These are phyloP conservation scores for Trichoderma reesei DNA, from an alignment of 495 filamentous ascomycete species.

Conservation along the genomic window DNA sequence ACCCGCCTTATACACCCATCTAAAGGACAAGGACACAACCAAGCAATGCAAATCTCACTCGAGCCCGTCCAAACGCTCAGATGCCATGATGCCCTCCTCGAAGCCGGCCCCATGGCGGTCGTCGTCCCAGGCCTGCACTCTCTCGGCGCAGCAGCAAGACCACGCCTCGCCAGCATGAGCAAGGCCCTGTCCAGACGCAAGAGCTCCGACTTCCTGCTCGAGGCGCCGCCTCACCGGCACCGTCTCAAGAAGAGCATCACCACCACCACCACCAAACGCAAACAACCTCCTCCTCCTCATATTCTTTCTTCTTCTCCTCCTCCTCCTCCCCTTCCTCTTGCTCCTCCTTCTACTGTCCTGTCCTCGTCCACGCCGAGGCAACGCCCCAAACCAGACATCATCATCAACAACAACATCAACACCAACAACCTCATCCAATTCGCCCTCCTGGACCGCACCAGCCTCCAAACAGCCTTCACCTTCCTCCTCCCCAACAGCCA, in stretches of 20 bases:
- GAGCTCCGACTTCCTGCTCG: neutral
- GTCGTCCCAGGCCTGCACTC: neutral
- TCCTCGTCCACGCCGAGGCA: no score
- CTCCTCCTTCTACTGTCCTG: no score
- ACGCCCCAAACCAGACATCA: no score
- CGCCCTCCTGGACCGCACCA: neutral
- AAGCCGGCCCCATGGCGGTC: neutral
- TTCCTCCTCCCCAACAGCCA: neutral
- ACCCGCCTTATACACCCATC: no score
- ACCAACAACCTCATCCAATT: neutral
- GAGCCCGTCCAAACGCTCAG: constrained; percentile 5
- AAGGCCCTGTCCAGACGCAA: neutral
- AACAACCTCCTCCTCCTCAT: no score
- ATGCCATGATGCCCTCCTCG: neutral
- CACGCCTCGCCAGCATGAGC: neutral
- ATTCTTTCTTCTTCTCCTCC: no score
- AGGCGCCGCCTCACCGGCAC: neutral
- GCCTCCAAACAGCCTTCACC: neutral
- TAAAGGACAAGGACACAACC: no score
- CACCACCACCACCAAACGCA: no score
- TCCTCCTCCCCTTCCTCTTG: no score
- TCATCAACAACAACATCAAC: no score
- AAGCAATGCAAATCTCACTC: constrained; percentile 5
- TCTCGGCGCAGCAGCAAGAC: neutral
- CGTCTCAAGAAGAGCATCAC: neutral